Conservation (phyloP, 2,329 filamentous ascomycete genomes). For the Aspergillus quadricinctus region DNA sequence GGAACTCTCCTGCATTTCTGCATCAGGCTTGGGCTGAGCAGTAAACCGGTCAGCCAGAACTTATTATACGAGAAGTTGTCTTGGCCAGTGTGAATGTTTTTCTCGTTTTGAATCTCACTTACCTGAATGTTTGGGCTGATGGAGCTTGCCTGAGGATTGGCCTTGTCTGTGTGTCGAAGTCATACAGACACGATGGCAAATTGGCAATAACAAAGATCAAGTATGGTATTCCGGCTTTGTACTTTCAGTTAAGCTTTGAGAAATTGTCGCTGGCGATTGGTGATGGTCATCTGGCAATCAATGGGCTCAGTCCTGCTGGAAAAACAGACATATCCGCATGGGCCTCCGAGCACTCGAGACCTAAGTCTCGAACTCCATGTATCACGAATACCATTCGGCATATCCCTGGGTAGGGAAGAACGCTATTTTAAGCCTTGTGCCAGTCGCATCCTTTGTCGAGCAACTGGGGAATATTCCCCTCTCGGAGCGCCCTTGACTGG, state of each 20-base stretch:
- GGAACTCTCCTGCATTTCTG: too few species aligned
- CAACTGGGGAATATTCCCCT: constrained; percentile 44
- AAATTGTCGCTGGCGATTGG: neutral
- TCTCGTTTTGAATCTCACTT: too few species aligned
- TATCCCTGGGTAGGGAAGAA: constrained; percentile 87
- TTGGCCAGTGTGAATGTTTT: neutral
- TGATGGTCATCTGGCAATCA: too few species aligned
- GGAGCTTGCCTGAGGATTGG: too few species aligned
- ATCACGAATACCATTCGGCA: constrained; percentile 40
- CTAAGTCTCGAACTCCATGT: too few species aligned
- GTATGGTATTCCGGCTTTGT: neutral
- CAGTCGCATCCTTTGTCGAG: constrained; percentile 64
- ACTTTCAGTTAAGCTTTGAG: neutral
- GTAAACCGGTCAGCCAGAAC: neutral
- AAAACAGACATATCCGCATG: too few species aligned
- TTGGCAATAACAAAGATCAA: too few species aligned
- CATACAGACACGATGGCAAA: neutral
- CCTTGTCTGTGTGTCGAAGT: neutral
- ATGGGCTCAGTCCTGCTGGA: too few species aligned
- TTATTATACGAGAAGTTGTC: neutral
- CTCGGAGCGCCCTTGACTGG: too few species aligned
- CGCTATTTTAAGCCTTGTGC: constrained; percentile 75
- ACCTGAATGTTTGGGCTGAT: neutral
- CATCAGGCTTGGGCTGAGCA: neutral
- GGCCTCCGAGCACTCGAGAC: too few species aligned